Percentiles rank a stretch among this genome's conserved stretches.
Evolutionary conservation across 2,329 filamentous ascomycete species (phyloP).

Genomic region (Trichoderma harzianum): DNA sequence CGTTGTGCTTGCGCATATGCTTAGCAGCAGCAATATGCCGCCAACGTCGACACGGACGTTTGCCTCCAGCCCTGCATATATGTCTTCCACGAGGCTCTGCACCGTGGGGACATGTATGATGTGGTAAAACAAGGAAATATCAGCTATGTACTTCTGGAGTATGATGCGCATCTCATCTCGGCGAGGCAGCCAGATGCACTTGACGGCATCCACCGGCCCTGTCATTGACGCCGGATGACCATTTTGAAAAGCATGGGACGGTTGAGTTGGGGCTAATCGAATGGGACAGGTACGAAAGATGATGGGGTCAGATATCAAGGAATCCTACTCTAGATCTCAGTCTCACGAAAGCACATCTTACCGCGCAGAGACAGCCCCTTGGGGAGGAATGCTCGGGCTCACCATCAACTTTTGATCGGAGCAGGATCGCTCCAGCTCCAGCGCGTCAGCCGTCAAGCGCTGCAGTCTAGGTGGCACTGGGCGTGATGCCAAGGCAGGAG

Average conservation of each 20-base stretch:
- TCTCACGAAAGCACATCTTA: background rate
- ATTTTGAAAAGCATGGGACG: conserved; percentile 32
- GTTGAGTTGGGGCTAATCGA: conserved; percentile 31
- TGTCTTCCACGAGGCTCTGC: conserved; percentile 28
- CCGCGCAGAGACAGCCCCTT: conserved; percentile 5
- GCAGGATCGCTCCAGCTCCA: conserved; percentile 33
- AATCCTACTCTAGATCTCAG: conserved; percentile 26
- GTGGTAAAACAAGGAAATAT: conserved; percentile 33
- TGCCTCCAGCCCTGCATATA: conserved; percentile 30
- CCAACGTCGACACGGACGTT: conserved; percentile 25
- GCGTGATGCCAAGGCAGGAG: conserved; percentile 5
- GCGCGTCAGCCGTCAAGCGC: conserved; percentile 33
- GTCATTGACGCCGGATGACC: conserved; percentile 23
- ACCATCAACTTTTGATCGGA: conserved; percentile 31
- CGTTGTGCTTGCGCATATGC: conserved; percentile 31
- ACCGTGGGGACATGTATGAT: conserved; percentile 31
- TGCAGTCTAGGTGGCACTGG: conserved; percentile 32
- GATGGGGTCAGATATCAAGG: conserved; percentile 30
- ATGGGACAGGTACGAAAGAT: conserved; percentile 34
- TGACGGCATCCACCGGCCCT: conserved; percentile 29
- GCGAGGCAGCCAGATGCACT: conserved; percentile 34
- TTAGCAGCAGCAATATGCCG: conserved; percentile 28
- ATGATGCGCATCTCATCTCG: conserved; percentile 31
- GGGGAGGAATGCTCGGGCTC: conserved; percentile 20
- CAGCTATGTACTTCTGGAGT: conserved; percentile 30